phyloP scores from a whole-genome alignment of 2,329 filamentous ascomycete species.

The Sclerotinia subarctica region DNA sequence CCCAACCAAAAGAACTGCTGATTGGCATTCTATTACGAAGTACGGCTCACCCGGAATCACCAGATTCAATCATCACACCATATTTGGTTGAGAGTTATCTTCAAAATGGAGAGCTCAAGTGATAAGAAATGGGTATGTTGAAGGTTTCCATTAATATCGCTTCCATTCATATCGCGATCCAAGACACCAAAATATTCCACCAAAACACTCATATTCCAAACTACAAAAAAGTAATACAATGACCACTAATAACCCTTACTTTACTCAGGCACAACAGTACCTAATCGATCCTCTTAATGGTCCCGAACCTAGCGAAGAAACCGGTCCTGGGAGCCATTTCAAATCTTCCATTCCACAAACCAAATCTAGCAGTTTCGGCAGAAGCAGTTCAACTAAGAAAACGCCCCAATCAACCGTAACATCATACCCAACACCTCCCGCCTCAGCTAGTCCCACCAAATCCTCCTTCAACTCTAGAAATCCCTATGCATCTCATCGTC shows the following conservation, averaged over 20 bases:
- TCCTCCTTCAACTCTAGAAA: constrained; percentile 48
- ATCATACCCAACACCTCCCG: constrained; percentile 48
- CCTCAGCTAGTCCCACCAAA: constrained; percentile 52
- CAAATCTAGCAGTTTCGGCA: constrained; percentile 15
- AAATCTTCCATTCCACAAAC: constrained; percentile 22
- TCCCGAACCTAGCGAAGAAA: constrained; percentile 65
- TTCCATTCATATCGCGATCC: background rate
- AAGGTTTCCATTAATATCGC: background rate
- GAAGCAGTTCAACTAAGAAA: constrained; percentile 19
- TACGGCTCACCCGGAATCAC: background rate
- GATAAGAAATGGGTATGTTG: constrained; percentile 19
- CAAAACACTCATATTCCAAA: background rate
- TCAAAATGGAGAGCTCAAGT: constrained; percentile 16
- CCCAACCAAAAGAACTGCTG: background rate
- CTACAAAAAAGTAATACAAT: background rate
- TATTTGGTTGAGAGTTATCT: background rate
- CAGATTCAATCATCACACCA: background rate
- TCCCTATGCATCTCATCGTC: constrained; percentile 38
- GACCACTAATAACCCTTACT: background rate
- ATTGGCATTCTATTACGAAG: background rate
- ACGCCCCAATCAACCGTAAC: constrained; percentile 31
- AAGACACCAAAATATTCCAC: background rate
- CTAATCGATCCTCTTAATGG: constrained; percentile 67
- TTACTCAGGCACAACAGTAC: constrained; percentile 57
- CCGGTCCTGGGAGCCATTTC: constrained; percentile 56